phyloP scores from a whole-genome alignment of 345 rosid genomes.

The Mallotus nudiflorus region DNA sequence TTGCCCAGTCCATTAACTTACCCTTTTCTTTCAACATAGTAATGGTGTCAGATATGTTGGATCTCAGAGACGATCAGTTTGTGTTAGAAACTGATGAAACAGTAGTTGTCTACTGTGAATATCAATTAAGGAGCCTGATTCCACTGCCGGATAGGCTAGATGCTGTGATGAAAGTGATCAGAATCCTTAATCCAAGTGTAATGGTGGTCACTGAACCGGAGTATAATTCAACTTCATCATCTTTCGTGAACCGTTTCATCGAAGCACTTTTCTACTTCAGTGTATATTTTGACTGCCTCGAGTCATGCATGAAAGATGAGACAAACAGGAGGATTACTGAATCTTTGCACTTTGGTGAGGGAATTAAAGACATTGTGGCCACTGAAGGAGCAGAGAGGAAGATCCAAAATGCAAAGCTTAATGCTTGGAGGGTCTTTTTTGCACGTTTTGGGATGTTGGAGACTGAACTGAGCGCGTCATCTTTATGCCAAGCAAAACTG shows the following conservation, averaged over 20 bases:
- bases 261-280: conserved; percentile 41
- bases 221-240: conserved; percentile 45
- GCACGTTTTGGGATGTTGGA: conserved; percentile 43
- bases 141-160: conserved; percentile 40
- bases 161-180: conserved; percentile 41
- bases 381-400: conserved; percentile 45
- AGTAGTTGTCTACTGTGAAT: conserved; percentile 31
- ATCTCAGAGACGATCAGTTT: conserved; percentile 43
- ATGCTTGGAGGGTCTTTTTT: conserved; percentile 50
- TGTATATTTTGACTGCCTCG: conserved; percentile 44
- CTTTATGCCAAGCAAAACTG: conserved; percentile 42
- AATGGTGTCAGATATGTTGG: conserved; percentile 45
- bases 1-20: conserved; percentile 39
- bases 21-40: conserved; percentile 46
- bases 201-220: conserved; percentile 56
- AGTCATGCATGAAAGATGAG: conserved; percentile 34
- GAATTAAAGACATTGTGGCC: conserved; percentile 37
- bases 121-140: conserved; percentile 25
- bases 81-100: conserved; percentile 41
- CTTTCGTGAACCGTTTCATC: conserved; percentile 45
- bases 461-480: conserved; percentile 36
- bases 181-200: conserved; percentile 33
- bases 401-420: conserved; percentile 37
- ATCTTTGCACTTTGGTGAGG: conserved; percentile 26
- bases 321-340: conserved; percentile 29